Percentiles rank a stretch among this genome's conserved stretches.
These are phyloP conservation scores for Hypericum androsaemum DNA, from an alignment of 345 rosid species.

Conservation along the genomic window DNA sequence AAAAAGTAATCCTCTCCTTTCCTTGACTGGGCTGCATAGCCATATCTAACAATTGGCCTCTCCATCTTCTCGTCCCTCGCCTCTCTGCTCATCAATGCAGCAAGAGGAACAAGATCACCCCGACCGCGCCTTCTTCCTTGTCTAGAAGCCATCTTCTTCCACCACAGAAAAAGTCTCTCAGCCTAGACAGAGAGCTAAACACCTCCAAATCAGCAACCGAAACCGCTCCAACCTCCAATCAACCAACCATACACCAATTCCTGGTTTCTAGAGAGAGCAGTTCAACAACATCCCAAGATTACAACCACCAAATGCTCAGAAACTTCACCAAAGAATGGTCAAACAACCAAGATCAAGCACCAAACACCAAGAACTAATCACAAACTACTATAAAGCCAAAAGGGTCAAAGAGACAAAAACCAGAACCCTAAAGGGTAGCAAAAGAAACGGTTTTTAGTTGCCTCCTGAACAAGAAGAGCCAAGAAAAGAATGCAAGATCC, in stretches of 20 bases:
- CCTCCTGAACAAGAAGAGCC: slow-evolving; percentile 15
- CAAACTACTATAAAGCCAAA: not conserved
- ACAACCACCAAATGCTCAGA: too few relatives aligned
- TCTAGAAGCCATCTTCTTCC: slow-evolving; percentile 45
- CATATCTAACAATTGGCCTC: slow-evolving; percentile 57
- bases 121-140: slow-evolving; percentile 45
- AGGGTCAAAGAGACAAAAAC: slow-evolving; percentile 3
- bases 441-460: slow-evolving; percentile 23
- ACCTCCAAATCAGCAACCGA: slow-evolving; percentile 18
- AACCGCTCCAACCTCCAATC: slow-evolving; percentile 13
- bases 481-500: slow-evolving; percentile 37
- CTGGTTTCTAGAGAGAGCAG: not conserved
- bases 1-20: slow-evolving; percentile 87
- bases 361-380: too few relatives aligned
- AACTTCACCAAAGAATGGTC: too few relatives aligned
- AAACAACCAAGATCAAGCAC: too few relatives aligned
- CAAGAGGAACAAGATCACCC: slow-evolving; percentile 69
- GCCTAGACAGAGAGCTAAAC: slow-evolving; percentile 4
- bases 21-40: slow-evolving; percentile 71
- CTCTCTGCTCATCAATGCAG: slow-evolving; percentile 61
- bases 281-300: slow-evolving; percentile 3
- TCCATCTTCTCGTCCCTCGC: slow-evolving; percentile 63
- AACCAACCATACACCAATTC: slow-evolving; percentile 2
- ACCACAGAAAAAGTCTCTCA: slow-evolving; percentile 6
- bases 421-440: not conserved